Evolutionary conservation across 345 rosid genomes (phyloP), one percentile per base, ranked within the genome.

Genomic region (Rhizophora apiculata): DNA sequence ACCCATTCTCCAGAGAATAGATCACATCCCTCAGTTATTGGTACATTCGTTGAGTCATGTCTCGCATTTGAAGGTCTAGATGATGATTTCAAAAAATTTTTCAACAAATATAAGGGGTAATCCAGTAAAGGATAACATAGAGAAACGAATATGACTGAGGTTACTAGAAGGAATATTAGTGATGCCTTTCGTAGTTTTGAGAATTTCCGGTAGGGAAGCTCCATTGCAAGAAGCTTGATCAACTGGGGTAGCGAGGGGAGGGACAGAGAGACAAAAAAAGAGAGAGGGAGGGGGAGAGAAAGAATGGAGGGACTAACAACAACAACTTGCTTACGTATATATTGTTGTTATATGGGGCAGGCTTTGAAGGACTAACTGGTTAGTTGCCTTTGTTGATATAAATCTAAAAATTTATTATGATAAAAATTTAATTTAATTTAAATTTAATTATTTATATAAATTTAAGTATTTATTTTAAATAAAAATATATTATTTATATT

Each of bases 1-100:
- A 89, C 87, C 98, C 98, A 94, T 58, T 94, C 88, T 29, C 98
- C 98, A 0, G 83, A 74, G 80, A 89, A 91, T 68, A 94, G 68
- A 69, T 91, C 96, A 24, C 97, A 93, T 6, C 8, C 68, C 60
- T 75, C 76, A 27, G 62, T 11, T 0, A 59, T 59, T 7, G 70
- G 15, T 16, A 43, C 26, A 8, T 6, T 36, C 29, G 59, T 57
- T 10, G 53, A 29, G 0, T 49, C 60, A 30, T 62, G 69, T 51
- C 29, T 32, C 20, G 46, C 6, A 56, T 49, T 1, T 2, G 69
- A 13, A 4, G 77, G 3, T 43, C 49, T 43, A 11, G 49, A 13
- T 7, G 71, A 4, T 20, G 74, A 20, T 46, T 67, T 26, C 8
- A 80, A 69, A 19, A 68, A 61, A 11, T 22, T 30, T n/a, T 24